phyloP scores from a whole-genome alignment of 306 rosid genomes.

The Rosa chinensis region DNA sequence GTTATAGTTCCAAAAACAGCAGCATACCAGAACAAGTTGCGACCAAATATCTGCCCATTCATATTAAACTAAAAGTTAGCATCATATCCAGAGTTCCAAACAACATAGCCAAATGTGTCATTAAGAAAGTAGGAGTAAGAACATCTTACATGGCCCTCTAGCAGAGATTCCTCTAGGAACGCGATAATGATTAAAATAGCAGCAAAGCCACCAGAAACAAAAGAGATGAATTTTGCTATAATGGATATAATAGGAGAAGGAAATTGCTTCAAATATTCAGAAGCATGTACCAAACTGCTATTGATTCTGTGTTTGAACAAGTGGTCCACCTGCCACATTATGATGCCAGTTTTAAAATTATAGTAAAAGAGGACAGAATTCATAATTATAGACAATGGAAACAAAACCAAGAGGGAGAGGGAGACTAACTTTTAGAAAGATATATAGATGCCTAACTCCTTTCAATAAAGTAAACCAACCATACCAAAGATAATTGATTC shows the following conservation, averaged over 20 bases:
- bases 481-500: not conserved
- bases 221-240: conserved; percentile 84
- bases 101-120: not conserved
- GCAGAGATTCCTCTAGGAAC: conserved; percentile 87
- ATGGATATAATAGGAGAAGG: conserved; percentile 87
- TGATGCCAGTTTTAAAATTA: conserved; percentile 11
- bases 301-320: conserved; percentile 87
- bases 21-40: conserved; percentile 95
- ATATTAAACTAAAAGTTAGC: not conserved
- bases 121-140: conserved; percentile 8
- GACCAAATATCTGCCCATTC: conserved; percentile 71
- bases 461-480: not conserved
- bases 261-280: conserved; percentile 82
- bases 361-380: conserved; percentile 6
- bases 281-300: conserved; percentile 79
- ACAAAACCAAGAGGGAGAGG: not conserved
- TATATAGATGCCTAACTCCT: not conserved
- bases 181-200: conserved; percentile 87
- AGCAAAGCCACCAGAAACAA: conserved; percentile 93
- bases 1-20: conserved; percentile 91
- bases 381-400: not conserved
- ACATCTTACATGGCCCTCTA: conserved; percentile 87
- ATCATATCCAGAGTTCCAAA: not conserved
- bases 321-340: conserved; percentile 77
- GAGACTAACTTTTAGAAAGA: not conserved